Base-by-base conservation (phyloP, 2,329 filamentous ascomycete genomes). In the Emericellopsis atlantica region DNA sequence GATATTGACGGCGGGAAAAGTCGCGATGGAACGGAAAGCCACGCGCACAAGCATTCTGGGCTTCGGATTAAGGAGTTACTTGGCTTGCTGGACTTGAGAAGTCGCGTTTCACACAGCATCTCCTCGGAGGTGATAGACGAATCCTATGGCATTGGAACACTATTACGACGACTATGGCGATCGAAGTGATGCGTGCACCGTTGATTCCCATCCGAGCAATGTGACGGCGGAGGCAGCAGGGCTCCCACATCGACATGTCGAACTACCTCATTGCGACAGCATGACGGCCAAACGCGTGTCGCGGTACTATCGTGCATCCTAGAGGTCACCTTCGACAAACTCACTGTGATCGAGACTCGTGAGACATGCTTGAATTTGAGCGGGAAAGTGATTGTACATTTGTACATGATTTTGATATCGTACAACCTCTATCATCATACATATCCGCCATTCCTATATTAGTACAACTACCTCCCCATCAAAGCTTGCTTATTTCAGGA, bases 401-500 rank as follows among this genome's bases (percentile, higher is more conserved):
- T 46, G 45, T 51, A 56, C 55, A 42, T 42, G 37, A 12, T 39
- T 34, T 37, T 24, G 21, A 34, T 40, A 43, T 40, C 36, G 39
- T 44, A 48, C 45, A 49, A 14, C 49, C 37, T 39, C 42, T 44
- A 44, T 46, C 43, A 45, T 41, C 39, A 46, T 46, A 40, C 42
- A 38, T 36, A 16, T 36, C 21, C 32, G 21, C 34, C 11, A 8
- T 4, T 7, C 9, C 35, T 34, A 39, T 39, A 36, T 40, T 35
- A 18, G 12, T 22, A 32, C 32, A 36, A 36, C 40, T 21, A 9
- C 35, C 12, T 38, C 11, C 35, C 32, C 18, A 21, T 35, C 15
- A 32, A 10, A 6, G 15, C 22, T 36, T 12, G 9, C 50, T 69
- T 74, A 77, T 56, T 74, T 64, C 41, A 78, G 47, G 57, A 92